Percentiles rank a stretch among this genome's conserved stretches.
Evolutionary conservation across 2,329 filamentous ascomycete genomes (phyloP).

Genomic region (Cladosporium phlei): DNA sequence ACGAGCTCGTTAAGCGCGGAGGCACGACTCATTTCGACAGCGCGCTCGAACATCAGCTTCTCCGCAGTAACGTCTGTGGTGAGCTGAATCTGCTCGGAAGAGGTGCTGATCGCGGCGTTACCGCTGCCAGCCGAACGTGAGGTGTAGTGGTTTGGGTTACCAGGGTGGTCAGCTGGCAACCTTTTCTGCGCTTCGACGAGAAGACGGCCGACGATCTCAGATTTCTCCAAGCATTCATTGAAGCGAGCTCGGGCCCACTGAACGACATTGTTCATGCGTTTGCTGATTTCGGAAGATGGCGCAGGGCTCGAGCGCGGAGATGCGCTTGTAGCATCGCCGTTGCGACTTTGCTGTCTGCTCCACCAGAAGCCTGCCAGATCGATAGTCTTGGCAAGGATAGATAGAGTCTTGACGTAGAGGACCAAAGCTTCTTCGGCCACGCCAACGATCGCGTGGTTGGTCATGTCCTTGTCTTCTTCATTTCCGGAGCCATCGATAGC

Average conservation of each 20-base stretch:
- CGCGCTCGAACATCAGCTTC: constrained; percentile 96
- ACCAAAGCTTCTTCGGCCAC: constrained; percentile 93
- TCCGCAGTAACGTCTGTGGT: constrained; percentile 89
- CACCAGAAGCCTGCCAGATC: constrained; percentile 93
- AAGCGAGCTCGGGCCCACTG: constrained; percentile 93
- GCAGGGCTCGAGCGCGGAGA: constrained; percentile 17
- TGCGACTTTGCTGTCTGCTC: constrained; percentile 45
- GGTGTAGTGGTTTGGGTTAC: constrained; percentile 74
- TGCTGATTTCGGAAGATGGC: constrained; percentile 26
- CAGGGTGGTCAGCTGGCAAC: constrained; percentile 78
- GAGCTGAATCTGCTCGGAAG: constrained; percentile 73
- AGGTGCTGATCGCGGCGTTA: constrained; percentile 54
- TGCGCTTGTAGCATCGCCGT: constrained; percentile 49
- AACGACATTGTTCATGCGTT: constrained; percentile 82
- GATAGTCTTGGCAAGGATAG: constrained; percentile 88
- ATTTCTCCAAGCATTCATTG: constrained; percentile 96
- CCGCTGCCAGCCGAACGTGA: constrained; percentile 44
- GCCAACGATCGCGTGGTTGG: constrained; percentile 75
- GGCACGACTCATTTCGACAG: constrained; percentile 90
- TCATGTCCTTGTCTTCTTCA: constrained; percentile 69
- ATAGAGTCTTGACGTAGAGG: constrained; percentile 89
- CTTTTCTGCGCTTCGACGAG: constrained; percentile 79
- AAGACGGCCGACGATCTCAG: constrained; percentile 85
- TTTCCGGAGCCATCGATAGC: constrained; percentile 48
- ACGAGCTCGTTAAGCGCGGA: constrained; percentile 95